Evolutionary conservation across 352 stramenopile species (phyloP).

Genomic region (Pythium utonaiense): DNA sequence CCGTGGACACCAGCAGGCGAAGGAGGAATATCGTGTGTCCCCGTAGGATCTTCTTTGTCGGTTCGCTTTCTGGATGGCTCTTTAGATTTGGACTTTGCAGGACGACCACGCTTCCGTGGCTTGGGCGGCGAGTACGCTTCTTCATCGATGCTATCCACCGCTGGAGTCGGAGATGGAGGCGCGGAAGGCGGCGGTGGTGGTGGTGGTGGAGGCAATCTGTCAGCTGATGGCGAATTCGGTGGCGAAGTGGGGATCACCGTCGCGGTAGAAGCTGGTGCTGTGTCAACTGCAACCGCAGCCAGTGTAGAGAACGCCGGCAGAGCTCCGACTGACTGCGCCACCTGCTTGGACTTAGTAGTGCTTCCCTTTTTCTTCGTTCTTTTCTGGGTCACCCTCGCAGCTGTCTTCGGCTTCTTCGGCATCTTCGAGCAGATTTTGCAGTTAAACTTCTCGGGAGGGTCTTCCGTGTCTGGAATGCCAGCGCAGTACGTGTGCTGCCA

Average conservation of each 20-base stretch:
- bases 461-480: constrained; percentile 43
- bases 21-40: neutral
- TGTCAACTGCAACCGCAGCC: constrained; percentile 6
- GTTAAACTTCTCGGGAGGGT: constrained; percentile 48
- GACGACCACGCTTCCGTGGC: constrained; percentile 11
- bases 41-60: constrained; percentile 13
- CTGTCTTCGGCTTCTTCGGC: constrained; percentile 8
- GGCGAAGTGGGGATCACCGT: constrained; percentile 8
- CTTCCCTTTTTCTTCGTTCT: constrained; percentile 11
- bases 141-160: neutral
- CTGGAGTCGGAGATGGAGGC: constrained; percentile 12
- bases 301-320: neutral
- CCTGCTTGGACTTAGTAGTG: constrained; percentile 15
- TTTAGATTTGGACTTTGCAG: constrained; percentile 7
- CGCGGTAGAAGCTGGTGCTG: constrained; percentile 12
- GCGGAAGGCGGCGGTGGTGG: constrained; percentile 15
- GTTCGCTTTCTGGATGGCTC: constrained; percentile 15
- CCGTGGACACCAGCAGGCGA: constrained; percentile 8
- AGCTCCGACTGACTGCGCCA: neutral
- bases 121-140: neutral
- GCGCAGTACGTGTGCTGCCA: constrained; percentile 77
- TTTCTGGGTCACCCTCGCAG: neutral
- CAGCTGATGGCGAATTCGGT: neutral
- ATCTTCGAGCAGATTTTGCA: constrained; percentile 42
- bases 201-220: constrained; percentile 10